phyloP scores from a whole-genome alignment of 768 basidiomycete genomes.

The Cystofilobasidium bisporidii region DNA sequence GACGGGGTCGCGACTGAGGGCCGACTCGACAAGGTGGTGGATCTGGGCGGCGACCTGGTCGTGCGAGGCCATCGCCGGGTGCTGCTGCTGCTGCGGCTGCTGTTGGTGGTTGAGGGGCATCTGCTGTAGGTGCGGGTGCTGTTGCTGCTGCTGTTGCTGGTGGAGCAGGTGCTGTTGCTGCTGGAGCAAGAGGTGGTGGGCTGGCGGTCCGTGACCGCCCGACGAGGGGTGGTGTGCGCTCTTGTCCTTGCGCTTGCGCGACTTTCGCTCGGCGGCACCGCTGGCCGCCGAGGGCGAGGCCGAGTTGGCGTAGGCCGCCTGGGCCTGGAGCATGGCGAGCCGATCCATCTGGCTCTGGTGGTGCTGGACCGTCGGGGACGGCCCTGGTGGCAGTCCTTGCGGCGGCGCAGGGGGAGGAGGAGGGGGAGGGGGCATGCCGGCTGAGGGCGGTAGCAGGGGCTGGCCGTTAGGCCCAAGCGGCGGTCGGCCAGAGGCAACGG shows the following conservation, averaged over 20 bases:
- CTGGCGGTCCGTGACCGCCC: background rate
- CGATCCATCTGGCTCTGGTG: conserved; percentile 9
- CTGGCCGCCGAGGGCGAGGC: background rate
- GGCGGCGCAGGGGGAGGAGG: too few species aligned
- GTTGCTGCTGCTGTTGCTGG: background rate
- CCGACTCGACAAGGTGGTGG: too few species aligned
- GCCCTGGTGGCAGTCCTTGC: too few species aligned
- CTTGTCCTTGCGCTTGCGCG: conserved; percentile 13
- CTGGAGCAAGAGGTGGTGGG: background rate
- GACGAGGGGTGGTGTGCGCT: background rate
- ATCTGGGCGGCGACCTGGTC: too few species aligned
- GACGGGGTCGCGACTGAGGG: too few species aligned
- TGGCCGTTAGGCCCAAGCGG: background rate
- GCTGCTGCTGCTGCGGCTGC: too few species aligned
- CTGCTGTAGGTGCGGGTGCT: too few species aligned
- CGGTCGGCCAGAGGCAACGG: background rate
- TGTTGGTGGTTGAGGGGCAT: too few species aligned
- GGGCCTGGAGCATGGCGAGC: background rate
- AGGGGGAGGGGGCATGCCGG: too few species aligned
- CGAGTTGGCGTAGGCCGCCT: background rate
- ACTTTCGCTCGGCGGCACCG: background rate
- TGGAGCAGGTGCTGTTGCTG: background rate
- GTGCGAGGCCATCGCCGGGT: too few species aligned
- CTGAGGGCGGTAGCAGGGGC: background rate
- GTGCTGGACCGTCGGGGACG: background rate